A percentile compares a stretch with the other conserved stretches of the same genome.
phyloP scores from a whole-genome alignment of 2,329 filamentous ascomycete species.

The Metarhizium album region DNA sequence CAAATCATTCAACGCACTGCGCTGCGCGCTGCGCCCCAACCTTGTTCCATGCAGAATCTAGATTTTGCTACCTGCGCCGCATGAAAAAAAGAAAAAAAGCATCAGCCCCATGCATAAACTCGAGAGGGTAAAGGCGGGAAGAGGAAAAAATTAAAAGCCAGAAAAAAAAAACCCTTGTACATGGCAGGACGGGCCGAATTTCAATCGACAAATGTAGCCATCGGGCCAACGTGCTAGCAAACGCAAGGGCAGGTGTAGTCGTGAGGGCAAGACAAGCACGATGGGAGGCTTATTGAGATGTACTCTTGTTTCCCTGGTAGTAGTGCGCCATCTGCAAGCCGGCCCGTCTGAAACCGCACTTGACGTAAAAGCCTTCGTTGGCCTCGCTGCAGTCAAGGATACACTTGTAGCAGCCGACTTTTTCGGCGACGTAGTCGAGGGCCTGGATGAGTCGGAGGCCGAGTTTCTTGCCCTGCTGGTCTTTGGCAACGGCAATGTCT shows the following conservation, averaged over 20 bases:
- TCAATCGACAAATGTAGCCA: neutral
- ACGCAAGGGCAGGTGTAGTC: neutral
- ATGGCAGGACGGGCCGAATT: neutral
- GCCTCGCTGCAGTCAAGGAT: conserved; percentile 94
- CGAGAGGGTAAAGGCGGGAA: neutral
- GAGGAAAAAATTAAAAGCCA: neutral
- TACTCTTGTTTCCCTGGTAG: conserved; percentile 53
- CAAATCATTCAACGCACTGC: neutral
- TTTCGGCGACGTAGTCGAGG: conserved; percentile 75
- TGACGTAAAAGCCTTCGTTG: conserved; percentile 96
- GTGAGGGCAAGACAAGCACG: conserved; percentile 8
- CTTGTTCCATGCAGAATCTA: neutral
- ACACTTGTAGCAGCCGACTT: conserved; percentile 92
- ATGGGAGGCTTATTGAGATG: conserved; percentile 19
- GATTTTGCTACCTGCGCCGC: conserved; percentile 4
- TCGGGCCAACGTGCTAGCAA: neutral
- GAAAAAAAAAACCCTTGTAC: neutral
- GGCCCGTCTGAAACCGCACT: conserved; percentile 88
- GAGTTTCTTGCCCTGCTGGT: conserved; percentile 95
- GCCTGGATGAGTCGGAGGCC: conserved; percentile 89
- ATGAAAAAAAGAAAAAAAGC: neutral
- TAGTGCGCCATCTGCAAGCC: conserved; percentile 97
- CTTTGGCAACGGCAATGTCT: conserved; percentile 89
- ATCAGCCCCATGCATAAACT: neutral
- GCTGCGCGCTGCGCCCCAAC: neutral